Conservation (phyloP, 768 basidiomycete species). For the Hygrophoropsis aurantiaca region DNA sequence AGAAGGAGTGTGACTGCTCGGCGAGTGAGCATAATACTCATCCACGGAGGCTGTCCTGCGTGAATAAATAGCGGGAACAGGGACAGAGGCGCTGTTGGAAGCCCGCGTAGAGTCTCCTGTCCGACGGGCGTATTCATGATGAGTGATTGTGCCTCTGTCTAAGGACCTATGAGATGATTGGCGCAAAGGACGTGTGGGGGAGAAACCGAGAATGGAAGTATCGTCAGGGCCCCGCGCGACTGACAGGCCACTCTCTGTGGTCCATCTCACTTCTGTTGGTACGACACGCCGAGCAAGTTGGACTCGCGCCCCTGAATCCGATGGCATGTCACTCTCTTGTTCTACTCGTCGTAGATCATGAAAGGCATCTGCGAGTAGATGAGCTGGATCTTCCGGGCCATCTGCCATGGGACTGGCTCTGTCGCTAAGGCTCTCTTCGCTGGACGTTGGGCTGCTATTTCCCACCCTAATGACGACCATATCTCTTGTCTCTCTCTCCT, state of each 20-base stretch:
- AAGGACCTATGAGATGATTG: slow-evolving; percentile 7
- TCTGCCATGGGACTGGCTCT: slow-evolving; percentile 49
- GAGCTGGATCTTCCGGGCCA: slow-evolving; percentile 41
- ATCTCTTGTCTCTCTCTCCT: slow-evolving; percentile 33
- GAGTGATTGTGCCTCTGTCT: neutral
- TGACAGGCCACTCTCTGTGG: neutral
- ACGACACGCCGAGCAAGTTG: slow-evolving; percentile 19
- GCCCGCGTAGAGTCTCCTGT: slow-evolving; percentile 15
- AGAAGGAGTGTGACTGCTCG: slow-evolving; percentile 19
- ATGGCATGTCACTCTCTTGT: slow-evolving; percentile 4
- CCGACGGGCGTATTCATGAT: slow-evolving; percentile 5
- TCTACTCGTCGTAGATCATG: slow-evolving; percentile 22
- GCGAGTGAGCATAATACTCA: slow-evolving; percentile 10
- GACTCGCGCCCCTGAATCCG: slow-evolving; percentile 18
- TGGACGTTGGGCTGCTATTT: slow-evolving; percentile 34
- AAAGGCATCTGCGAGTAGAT: slow-evolving; percentile 39
- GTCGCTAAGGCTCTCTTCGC: slow-evolving; percentile 46
- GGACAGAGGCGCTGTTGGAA: slow-evolving; percentile 26
- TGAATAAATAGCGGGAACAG: slow-evolving; percentile 22
- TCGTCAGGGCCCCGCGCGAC: too few relatives aligned
- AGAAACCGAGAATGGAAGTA: neutral
- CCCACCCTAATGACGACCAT: slow-evolving; percentile 29
- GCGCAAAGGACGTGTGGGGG: slow-evolving; percentile 2
- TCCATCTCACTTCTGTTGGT: slow-evolving; percentile 11
- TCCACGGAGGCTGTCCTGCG: slow-evolving; percentile 20